Percentiles rank a stretch among this genome's conserved stretches.
phyloP scores from a whole-genome alignment of 352 stramenopile genomes.

The Bremia lactucae region DNA sequence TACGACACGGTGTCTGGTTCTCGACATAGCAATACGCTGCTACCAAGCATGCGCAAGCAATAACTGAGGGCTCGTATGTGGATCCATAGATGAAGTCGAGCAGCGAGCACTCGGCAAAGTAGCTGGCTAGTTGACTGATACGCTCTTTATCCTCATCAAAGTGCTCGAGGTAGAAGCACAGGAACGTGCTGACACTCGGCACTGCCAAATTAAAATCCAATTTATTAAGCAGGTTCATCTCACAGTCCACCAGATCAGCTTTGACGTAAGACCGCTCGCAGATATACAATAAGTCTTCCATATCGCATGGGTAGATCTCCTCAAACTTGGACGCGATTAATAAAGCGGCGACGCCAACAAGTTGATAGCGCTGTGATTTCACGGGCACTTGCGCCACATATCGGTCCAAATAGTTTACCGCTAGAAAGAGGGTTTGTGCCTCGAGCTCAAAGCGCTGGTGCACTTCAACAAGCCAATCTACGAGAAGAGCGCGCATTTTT shows the following conservation, averaged over 20 bases:
- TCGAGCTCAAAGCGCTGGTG: conserved; percentile 97
- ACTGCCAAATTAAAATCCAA: conserved; percentile 96
- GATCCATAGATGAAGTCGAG: conserved; percentile 41
- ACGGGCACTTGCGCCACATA: conserved; percentile 89
- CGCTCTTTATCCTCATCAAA: conserved; percentile 31
- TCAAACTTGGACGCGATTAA: conserved; percentile 98
- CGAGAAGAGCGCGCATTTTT: conserved; percentile 58
- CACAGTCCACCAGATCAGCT: conserved; percentile 64
- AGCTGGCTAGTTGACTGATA: conserved; percentile 35
- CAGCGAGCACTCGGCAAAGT: conserved; percentile 49
- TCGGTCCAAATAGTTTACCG: conserved; percentile 97
- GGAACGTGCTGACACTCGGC: conserved; percentile 91
- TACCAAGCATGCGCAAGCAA: conserved; percentile 41
- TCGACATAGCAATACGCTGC: conserved; percentile 38
- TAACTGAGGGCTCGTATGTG: conserved; percentile 36
- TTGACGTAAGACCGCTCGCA: conserved; percentile 94
- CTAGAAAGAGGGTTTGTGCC: conserved; percentile 95
- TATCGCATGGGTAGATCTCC: conserved; percentile 97
- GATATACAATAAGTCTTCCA: conserved; percentile 96
- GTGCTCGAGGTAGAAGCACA: conserved; percentile 90
- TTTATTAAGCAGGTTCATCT: conserved; percentile 91
- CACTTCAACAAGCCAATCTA: conserved; percentile 89
- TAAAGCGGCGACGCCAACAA: conserved; percentile 93
- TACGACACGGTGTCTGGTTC: conserved; percentile 26
- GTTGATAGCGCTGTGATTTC: conserved; percentile 91